Evolutionary conservation across 2,329 filamentous ascomycete genomes (phyloP), one percentile per base, ranked within the genome.

Genomic region (Aquanectria penicillioides): DNA sequence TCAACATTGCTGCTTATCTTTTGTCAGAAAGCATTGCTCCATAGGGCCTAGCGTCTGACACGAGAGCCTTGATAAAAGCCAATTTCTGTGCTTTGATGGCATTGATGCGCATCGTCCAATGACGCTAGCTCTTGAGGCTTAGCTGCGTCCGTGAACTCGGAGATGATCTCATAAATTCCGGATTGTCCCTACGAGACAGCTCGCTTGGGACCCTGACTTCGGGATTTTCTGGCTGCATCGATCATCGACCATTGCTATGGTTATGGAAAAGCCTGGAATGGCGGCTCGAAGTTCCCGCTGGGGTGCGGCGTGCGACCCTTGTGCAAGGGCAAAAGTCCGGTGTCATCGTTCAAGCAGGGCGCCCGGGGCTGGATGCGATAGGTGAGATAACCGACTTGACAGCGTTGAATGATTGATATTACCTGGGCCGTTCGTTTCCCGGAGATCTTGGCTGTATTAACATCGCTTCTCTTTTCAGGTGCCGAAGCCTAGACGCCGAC

Each of bases 241-340:
- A 11, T 8, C 22, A 6, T 22, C 9, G 17, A 11, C 6, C 37
- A 40, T 11, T 22, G 17, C 33, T n/a, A n/a, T n/a, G n/a, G n/a
- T n/a, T 22, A 34, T 18, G 22, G 17, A 50, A 18, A 18, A 28
- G 18, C 17, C 23, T 25, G 17, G 22, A 31, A 12, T 8, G 36
- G 17, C 25, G 23, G 40, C 23, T 17, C 29, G 40, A 13, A 49
- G 37, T 26, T 33, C 33, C 20, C 29, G 33, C 44, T 60, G 57
- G 57, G 57, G 57, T 25, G 26, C 50, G 5, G 57, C 57, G 12
- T 60, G 57, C 28, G 37, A 26, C 36, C 49, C 57, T 23, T 60
- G 57, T 43, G 57, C 57, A 23, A 51, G 31, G 23, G 44, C 57
- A 44, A 60, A 60, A 51, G 48, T 46, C 13, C 38, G 57, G 26